Evolutionary conservation across 176 grass and related monocot genomes (phyloP).

Genomic region (Oryza glumipatula): DNA sequence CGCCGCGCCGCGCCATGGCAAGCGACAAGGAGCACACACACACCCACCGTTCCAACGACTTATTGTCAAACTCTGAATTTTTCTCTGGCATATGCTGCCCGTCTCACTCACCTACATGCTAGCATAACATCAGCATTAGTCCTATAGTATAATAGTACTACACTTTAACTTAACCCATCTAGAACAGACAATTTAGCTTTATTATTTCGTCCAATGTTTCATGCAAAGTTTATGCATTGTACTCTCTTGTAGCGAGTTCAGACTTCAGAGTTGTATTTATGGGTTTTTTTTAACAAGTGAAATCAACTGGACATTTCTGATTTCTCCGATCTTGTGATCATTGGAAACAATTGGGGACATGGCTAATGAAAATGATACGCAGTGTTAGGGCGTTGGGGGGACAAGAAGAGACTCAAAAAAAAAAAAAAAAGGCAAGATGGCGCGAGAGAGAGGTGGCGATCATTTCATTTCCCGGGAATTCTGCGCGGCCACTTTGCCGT

Average conservation of each 20-base stretch:
- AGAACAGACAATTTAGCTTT: neutral
- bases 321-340: too few relatives aligned
- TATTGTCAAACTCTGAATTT: neutral
- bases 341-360: neutral
- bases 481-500: too few relatives aligned
- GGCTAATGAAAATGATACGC: neutral
- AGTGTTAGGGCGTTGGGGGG: neutral
- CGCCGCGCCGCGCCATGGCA: neutral
- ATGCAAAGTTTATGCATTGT: neutral
- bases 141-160: neutral
- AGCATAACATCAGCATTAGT: neutral
- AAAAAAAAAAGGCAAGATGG: neutral
- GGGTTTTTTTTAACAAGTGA: neutral
- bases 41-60: constrained; percentile 29
- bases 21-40: constrained; percentile 38
- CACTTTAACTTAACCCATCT: neutral
- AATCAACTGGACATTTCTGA: too few relatives aligned
- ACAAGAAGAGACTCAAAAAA: too few relatives aligned
- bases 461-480: neutral
- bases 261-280: neutral
- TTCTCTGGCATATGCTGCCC: neutral
- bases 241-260: neutral
- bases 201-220: neutral
- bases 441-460: neutral
- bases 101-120: neutral